phyloP scores from a whole-genome alignment of 805 yeast genomes.

The Ogataea chonburiensis region DNA sequence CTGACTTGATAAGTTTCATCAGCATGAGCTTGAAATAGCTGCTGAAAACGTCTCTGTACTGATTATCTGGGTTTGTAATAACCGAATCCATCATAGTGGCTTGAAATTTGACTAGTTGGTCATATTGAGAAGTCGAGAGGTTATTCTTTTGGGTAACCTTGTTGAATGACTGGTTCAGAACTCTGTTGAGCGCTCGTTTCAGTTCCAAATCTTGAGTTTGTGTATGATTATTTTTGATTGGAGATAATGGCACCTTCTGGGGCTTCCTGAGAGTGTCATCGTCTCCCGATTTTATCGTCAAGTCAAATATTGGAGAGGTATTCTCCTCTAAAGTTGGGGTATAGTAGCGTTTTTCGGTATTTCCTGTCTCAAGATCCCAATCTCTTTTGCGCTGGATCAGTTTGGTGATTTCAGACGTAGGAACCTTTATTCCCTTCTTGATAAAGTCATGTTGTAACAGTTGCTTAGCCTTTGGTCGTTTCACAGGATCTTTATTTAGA shows the following conservation, averaged over 20 bases:
- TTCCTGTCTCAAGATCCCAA: slow-evolving; percentile 41
- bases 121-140: slow-evolving; percentile 55
- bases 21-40: slow-evolving; percentile 32
- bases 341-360: slow-evolving; percentile 29
- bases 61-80: slow-evolving; percentile 27
- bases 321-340: slow-evolving; percentile 32
- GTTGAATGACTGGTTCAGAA: slow-evolving; percentile 42
- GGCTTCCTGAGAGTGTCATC: slow-evolving; percentile 13
- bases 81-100: slow-evolving; percentile 33
- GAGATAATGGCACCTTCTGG: slow-evolving; percentile 21
- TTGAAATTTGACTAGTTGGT: slow-evolving; percentile 40
- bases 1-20: slow-evolving; percentile 34
- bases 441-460: slow-evolving; percentile 67
- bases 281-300: slow-evolving; percentile 3
- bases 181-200: slow-evolving; percentile 34
- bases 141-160: slow-evolving; percentile 48
- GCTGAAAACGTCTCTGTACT: slow-evolving; percentile 30
- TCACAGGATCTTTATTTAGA: slow-evolving; percentile 64
- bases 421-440: slow-evolving; percentile 36
- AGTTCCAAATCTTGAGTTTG: slow-evolving; percentile 14
- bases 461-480: slow-evolving; percentile 62
- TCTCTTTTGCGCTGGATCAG: slow-evolving; percentile 43
- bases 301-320: slow-evolving; percentile 1
- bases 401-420: slow-evolving; percentile 34
- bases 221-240: slow-evolving; percentile 8